Evolutionary conservation across 164 flowering plant species (phyloP).

Genomic region (Sedum album): DNA sequence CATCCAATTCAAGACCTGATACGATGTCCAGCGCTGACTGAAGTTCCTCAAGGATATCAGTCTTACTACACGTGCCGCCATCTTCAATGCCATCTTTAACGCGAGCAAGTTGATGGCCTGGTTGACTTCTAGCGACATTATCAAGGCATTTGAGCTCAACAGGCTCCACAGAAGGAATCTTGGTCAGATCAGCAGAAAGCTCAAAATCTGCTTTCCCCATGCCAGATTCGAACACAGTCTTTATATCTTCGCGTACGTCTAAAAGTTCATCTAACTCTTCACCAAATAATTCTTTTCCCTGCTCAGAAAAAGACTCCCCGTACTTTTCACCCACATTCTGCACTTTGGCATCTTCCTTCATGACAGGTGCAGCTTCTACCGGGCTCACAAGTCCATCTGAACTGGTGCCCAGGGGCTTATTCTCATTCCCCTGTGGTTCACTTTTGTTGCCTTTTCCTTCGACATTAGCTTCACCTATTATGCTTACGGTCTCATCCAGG

Average conservation of each 20-base stretch:
- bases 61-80: slow-evolving; percentile 26
- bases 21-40: slow-evolving; percentile 40
- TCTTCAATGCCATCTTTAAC: slow-evolving; percentile 17
- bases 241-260: neutral
- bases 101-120: neutral
- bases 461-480: neutral
- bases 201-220: neutral
- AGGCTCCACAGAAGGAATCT: neutral
- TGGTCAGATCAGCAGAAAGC: neutral
- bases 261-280: neutral
- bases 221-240: neutral
- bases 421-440: neutral
- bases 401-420: neutral
- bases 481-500: neutral
- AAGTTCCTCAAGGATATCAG: slow-evolving; percentile 38
- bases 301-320: neutral
- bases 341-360: neutral
- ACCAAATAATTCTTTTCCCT: neutral
- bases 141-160: slow-evolving; percentile 9
- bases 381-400: neutral
- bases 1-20: slow-evolving; percentile 32
- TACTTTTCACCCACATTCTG: neutral
- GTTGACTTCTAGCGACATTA: slow-evolving; percentile 1
- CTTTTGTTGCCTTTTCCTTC: neutral
- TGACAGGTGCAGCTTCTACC: neutral